phyloP scores from a whole-genome alignment of 176 grass and related monocot species.

The Poa pratensis region DNA sequence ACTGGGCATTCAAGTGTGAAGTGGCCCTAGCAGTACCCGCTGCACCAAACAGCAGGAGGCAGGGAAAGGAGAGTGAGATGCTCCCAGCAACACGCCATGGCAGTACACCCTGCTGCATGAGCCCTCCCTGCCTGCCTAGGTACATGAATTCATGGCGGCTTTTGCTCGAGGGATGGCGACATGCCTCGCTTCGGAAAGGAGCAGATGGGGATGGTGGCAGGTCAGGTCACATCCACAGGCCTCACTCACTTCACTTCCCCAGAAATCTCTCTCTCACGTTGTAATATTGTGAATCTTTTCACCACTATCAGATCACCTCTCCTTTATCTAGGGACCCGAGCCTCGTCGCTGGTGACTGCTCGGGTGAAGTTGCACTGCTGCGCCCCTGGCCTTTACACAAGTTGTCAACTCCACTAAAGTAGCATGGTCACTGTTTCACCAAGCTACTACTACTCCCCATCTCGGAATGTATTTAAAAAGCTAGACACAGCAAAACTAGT shows the following conservation, averaged over 20 bases:
- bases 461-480: too few relatives aligned
- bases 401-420: conserved; percentile 14
- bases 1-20: not conserved
- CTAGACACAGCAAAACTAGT: not conserved
- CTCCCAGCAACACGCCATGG: conserved; percentile 38
- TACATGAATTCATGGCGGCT: conserved; percentile 22
- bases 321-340: not conserved
- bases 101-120: conserved; percentile 14
- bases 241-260: not conserved
- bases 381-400: conserved; percentile 1
- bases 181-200: conserved; percentile 43
- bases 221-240: conserved; percentile 37
- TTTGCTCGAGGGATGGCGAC: conserved; percentile 13
- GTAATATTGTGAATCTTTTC: conserved; percentile 18
- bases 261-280: not conserved
- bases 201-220: not conserved
- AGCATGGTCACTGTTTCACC: not conserved
- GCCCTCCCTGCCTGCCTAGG: not conserved
- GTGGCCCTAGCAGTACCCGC: not conserved
- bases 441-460: not conserved
- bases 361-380: not conserved
- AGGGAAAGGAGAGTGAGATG: not conserved
- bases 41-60: not conserved
- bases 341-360: not conserved
- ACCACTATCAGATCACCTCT: not conserved